phyloP scores from a whole-genome alignment of 192 early-diverging fungal genomes.

The Entrophospora sp. region DNA sequence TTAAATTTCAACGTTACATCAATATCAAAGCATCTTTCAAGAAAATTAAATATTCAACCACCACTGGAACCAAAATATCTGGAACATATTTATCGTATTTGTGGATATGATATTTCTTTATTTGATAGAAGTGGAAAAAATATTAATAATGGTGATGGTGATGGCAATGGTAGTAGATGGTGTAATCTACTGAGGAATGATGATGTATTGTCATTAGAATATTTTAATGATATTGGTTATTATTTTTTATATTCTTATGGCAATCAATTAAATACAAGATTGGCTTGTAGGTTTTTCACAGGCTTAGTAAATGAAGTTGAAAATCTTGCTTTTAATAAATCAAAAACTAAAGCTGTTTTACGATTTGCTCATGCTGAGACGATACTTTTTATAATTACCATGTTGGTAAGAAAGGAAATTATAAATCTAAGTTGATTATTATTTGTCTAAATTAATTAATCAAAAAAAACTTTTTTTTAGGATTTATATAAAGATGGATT shows the following conservation, averaged over 20 bases:
- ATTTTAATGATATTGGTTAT: neutral
- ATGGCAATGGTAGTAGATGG: too few relatives aligned
- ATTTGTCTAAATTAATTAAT: neutral
- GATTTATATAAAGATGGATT: neutral
- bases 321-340: neutral
- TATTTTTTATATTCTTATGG: slow-evolving; percentile 15
- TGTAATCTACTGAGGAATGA: slow-evolving; percentile 6
- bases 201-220: slow-evolving; percentile 10
- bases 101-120: neutral
- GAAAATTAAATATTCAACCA: neutral
- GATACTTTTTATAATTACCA: neutral
- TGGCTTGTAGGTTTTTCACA: slow-evolving; percentile 5
- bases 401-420: neutral
- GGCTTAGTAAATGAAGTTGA: neutral
- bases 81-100: slow-evolving; percentile 9
- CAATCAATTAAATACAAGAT: neutral
- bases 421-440: neutral
- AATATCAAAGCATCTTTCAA: neutral
- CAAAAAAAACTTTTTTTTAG: neutral
- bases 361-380: slow-evolving; percentile 18
- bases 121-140: neutral
- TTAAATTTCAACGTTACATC: neutral
- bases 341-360: neutral
- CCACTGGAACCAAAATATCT: neutral
- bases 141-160: too few relatives aligned